A percentile compares a stretch with the other conserved stretches of the same genome.
phyloP scores from a whole-genome alignment of 1,284 basidiomycete species.

The Fomitopsis schrenkii region DNA sequence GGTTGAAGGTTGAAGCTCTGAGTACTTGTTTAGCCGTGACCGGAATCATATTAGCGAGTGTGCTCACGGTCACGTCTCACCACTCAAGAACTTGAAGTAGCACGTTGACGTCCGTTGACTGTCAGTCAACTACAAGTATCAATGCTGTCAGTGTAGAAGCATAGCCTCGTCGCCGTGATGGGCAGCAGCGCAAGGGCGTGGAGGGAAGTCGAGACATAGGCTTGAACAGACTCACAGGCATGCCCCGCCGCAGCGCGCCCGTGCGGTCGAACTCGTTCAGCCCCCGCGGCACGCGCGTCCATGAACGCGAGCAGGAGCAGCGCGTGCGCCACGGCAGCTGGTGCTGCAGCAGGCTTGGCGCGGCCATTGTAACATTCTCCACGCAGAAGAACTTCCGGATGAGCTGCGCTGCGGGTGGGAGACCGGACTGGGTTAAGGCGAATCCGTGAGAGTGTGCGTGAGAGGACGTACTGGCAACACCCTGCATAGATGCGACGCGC shows the following conservation, averaged over 20 bases:
- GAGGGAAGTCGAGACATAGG: conserved; percentile 5
- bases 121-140: conserved; percentile 9
- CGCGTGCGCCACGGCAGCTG: background rate
- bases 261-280: background rate
- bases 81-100: no score
- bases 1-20: no score
- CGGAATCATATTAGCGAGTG: no score
- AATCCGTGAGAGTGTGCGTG: background rate
- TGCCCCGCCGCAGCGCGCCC: background rate
- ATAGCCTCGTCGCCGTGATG: conserved; percentile 4
- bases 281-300: background rate
- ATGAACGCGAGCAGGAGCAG: background rate
- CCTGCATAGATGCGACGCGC: background rate
- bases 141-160: conserved; percentile 11
- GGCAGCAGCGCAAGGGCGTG: conserved; percentile 6
- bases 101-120: no score
- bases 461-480: background rate
- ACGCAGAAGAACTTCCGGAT: background rate
- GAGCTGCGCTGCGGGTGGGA: background rate
- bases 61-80: no score
- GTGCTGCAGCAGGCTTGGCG: background rate
- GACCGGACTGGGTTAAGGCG: no score
- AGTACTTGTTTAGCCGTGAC: no score
- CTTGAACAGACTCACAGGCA: background rate
- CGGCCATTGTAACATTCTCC: background rate